Conservation (phyloP, 257 asterid genomes). For the Przewalskia tangutica region DNA sequence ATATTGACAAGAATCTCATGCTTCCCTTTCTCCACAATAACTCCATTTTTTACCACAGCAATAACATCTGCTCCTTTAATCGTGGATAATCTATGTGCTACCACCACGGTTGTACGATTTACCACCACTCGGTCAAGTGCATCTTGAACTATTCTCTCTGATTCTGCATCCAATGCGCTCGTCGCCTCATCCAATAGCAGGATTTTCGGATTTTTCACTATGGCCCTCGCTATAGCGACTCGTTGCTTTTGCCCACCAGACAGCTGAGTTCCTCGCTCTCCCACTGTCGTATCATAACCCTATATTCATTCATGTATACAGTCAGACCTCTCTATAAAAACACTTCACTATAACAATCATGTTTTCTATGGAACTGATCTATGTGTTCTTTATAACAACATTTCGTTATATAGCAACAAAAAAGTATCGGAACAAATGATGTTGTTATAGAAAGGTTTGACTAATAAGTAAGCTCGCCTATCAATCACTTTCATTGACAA, state of each 20-base stretch:
- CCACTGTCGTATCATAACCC: constrained; percentile 80
- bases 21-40: constrained; percentile 70
- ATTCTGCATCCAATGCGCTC: constrained; percentile 74
- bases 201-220: constrained; percentile 61
- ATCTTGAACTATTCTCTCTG: constrained; percentile 76
- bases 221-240: constrained; percentile 82
- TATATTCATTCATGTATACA: neutral
- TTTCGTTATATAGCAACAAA: too few species aligned
- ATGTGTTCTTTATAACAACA: neutral
- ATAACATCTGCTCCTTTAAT: constrained; percentile 67
- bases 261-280: constrained; percentile 70
- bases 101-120: constrained; percentile 63
- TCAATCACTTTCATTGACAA: neutral
- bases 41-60: constrained; percentile 77
- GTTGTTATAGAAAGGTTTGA: too few species aligned
- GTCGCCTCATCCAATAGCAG: constrained; percentile 79
- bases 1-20: constrained; percentile 56
- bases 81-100: constrained; percentile 81
- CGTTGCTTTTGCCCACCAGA: constrained; percentile 95
- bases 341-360: too few species aligned
- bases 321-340: too few species aligned
- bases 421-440: neutral
- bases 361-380: too few species aligned
- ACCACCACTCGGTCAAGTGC: constrained; percentile 72
- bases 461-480: too few species aligned